Conservation (phyloP, 2,329 filamentous ascomycete genomes). For the Diplodia mutila region DNA sequence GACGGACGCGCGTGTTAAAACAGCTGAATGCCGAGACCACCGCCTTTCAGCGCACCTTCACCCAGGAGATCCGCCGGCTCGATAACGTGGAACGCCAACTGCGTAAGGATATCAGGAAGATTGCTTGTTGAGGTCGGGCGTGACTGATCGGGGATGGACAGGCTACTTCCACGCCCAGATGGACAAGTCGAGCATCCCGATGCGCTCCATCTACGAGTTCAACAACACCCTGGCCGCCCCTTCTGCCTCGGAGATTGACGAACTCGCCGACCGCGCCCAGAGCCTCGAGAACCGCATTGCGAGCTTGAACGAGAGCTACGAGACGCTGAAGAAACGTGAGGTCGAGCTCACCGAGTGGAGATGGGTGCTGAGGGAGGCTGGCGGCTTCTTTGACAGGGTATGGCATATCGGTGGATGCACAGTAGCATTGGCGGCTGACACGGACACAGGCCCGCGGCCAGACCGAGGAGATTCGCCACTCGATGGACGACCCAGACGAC, state of each 20-base stretch:
- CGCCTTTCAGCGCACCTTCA: constrained; percentile 96
- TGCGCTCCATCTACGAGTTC: constrained; percentile 91
- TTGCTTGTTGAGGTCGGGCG: not conserved
- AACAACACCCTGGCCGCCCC: constrained; percentile 83
- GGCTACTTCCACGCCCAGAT: constrained; percentile 95
- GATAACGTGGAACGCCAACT: constrained; percentile 98
- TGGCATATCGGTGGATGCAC: not conserved
- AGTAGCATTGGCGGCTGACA: not conserved
- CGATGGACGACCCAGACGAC: constrained; percentile 81
- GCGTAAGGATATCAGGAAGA: constrained; percentile 62
- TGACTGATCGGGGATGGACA: constrained; percentile 40
- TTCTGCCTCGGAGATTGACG: constrained; percentile 92
- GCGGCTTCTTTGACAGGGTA: constrained; percentile 90
- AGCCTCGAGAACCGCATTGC: constrained; percentile 88
- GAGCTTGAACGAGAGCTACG: constrained; percentile 96
- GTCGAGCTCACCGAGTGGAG: constrained; percentile 97
- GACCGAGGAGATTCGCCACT: constrained; percentile 93
- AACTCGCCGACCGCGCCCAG: constrained; percentile 89
- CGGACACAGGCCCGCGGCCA: constrained; percentile 75
- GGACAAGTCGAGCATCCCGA: constrained; percentile 85
- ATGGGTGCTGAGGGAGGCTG: constrained; percentile 94
- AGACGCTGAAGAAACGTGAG: constrained; percentile 96
- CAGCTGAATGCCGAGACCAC: constrained; percentile 91
- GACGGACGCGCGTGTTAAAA: constrained; percentile 8
- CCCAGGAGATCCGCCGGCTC: constrained; percentile 92